Percentiles rank a stretch among this genome's conserved stretches.
These are phyloP conservation scores for Wickerhamomyces rabaulensis DNA, from an alignment of 805 yeast genomes.

Conservation along the genomic window DNA sequence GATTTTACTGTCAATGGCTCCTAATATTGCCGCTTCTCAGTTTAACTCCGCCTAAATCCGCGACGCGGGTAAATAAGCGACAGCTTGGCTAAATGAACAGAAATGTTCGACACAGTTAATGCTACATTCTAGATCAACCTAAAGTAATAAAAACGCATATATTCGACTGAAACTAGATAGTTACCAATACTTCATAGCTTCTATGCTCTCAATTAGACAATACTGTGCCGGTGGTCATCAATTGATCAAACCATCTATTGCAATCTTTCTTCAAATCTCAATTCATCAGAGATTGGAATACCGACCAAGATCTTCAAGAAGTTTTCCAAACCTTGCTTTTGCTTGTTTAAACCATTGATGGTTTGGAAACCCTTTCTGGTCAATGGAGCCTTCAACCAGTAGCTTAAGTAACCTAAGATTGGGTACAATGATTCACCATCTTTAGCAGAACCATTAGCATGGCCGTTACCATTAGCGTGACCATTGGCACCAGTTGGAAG, in stretches of 20 bases:
- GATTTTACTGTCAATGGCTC: too few species aligned
- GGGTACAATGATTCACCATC: constrained; percentile 60
- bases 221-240: too few species aligned
- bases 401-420: constrained; percentile 79
- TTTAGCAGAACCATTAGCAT: constrained; percentile 16
- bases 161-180: too few species aligned
- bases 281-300: constrained; percentile 82
- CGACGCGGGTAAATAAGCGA: too few species aligned
- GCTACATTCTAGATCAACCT: too few species aligned
- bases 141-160: too few species aligned
- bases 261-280: constrained; percentile 91
- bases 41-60: too few species aligned
- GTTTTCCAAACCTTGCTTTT: constrained; percentile 88
- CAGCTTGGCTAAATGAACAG: too few species aligned
- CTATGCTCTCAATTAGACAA: too few species aligned
- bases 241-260: constrained; percentile 4
- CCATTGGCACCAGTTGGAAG: constrained; percentile 14
- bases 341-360: constrained; percentile 91
- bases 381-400: constrained; percentile 96
- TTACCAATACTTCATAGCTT: too few species aligned
- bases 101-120: too few species aligned
- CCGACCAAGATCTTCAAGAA: constrained; percentile 86
- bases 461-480: constrained; percentile 1
- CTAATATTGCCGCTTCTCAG: too few species aligned
- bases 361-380: constrained; percentile 87